phyloP scores from a whole-genome alignment of 306 rosid genomes.

The Cicer cuneatum region DNA sequence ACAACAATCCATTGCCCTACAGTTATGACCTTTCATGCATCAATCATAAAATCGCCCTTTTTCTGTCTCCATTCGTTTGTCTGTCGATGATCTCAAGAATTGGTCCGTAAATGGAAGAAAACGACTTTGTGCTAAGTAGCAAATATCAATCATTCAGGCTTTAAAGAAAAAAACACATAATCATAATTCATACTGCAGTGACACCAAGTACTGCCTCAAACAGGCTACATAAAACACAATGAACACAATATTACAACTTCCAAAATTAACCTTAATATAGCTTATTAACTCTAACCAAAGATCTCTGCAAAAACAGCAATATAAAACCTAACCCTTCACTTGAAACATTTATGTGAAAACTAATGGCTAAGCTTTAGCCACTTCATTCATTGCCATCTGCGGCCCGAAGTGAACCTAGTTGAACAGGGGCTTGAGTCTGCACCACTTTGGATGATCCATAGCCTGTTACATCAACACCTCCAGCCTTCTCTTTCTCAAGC shows the following conservation, averaged over 20 bases:
- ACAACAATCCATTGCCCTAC: not conserved
- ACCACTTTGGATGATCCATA: slow-evolving; percentile 97
- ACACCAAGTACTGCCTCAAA: slow-evolving; percentile 35
- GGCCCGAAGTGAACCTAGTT: slow-evolving; percentile 91
- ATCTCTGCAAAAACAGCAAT: slow-evolving; percentile 21
- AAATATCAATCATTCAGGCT: slow-evolving; percentile 5
- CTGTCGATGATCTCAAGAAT: not conserved
- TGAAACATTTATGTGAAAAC: slow-evolving; percentile 20
- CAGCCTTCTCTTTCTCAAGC: slow-evolving; percentile 90
- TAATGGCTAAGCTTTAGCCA: slow-evolving; percentile 4
- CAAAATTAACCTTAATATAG: slow-evolving; percentile 17
- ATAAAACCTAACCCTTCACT: slow-evolving; percentile 28
- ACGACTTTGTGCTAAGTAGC: not conserved
- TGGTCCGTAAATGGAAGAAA: slow-evolving; percentile 17
- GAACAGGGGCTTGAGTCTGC: slow-evolving; percentile 96
- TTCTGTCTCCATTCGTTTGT: not conserved
- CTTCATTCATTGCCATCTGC: slow-evolving; percentile 89
- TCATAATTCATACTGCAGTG: slow-evolving; percentile 1
- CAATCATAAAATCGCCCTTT: not conserved
- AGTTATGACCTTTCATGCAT: not conserved
- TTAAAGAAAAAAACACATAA: not conserved
- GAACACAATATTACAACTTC: slow-evolving; percentile 41
- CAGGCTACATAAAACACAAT: slow-evolving; percentile 29
- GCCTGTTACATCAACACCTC: slow-evolving; percentile 68
- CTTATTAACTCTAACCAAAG: slow-evolving; percentile 37